Conservation (phyloP, 106 monocot species). For the Dendrobium huoshanense region DNA sequence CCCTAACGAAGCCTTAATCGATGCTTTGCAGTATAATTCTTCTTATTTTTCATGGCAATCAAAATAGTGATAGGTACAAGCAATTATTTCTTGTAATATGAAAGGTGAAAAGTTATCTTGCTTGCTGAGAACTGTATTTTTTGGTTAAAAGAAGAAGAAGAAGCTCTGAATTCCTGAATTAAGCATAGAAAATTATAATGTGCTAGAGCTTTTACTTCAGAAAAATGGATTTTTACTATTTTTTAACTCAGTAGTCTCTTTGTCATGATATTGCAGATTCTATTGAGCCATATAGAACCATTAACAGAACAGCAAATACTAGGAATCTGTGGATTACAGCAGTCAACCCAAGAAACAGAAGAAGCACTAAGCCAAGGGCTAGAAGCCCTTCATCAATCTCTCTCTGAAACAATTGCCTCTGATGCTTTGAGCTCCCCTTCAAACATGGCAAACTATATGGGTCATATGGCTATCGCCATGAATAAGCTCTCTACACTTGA, state of each 20-base stretch:
- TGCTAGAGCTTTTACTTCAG: too few relatives aligned
- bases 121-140: too few relatives aligned
- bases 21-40: too few relatives aligned
- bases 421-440: constrained; percentile 55
- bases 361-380: constrained; percentile 89
- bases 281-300: constrained; percentile 65
- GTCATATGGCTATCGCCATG: constrained; percentile 78
- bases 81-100: too few relatives aligned
- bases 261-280: constrained; percentile 30
- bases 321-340: constrained; percentile 59
- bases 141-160: too few relatives aligned
- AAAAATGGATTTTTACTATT: too few relatives aligned
- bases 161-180: too few relatives aligned
- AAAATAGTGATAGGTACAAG: too few relatives aligned
- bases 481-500: constrained; percentile 82
- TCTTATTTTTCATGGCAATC: too few relatives aligned
- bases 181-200: too few relatives aligned
- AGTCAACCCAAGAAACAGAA: constrained; percentile 77
- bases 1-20: too few relatives aligned
- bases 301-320: constrained; percentile 85
- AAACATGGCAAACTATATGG: constrained; percentile 93
- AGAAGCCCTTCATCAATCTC: constrained; percentile 67
- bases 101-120: too few relatives aligned
- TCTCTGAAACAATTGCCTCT: constrained; percentile 65
- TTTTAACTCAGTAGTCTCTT: neutral